phyloP scores from a whole-genome alignment of 805 yeast genomes.

The Ogataea wickerhamii region DNA sequence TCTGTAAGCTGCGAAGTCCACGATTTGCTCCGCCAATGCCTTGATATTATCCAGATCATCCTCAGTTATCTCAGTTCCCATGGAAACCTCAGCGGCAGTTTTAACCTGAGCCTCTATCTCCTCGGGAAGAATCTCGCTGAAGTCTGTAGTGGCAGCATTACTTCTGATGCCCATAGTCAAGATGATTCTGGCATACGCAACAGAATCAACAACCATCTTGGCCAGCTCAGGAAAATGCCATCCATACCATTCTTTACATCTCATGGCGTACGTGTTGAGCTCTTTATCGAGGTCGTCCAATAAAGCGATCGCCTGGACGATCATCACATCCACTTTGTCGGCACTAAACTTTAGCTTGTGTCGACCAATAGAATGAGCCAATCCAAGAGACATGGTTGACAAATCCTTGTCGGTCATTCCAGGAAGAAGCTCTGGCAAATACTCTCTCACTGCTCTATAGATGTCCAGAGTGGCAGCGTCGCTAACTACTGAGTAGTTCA shows the following conservation, averaged over 20 bases:
- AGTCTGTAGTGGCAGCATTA: constrained; percentile 84
- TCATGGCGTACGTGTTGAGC: constrained; percentile 96
- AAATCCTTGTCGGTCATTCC: constrained; percentile 84
- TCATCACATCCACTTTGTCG: constrained; percentile 98
- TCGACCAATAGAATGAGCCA: constrained; percentile 98
- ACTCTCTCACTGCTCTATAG: constrained; percentile 92
- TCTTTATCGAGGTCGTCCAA: constrained; percentile 97
- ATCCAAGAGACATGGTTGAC: constrained; percentile 94
- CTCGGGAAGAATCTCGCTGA: constrained; percentile 88
- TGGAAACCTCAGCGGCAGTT: constrained; percentile 96
- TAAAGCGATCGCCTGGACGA: constrained; percentile 96
- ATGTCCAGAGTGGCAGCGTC: constrained; percentile 95
- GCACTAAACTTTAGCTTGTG: constrained; percentile 96
- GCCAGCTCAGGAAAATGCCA: constrained; percentile 99
- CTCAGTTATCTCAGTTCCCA: constrained; percentile 99
- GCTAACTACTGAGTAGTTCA: constrained; percentile 82
- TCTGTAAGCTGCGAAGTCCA: constrained; percentile 93
- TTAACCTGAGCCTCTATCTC: constrained; percentile 89
- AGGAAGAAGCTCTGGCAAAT: constrained; percentile 89
- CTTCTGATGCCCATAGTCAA: constrained; percentile 92
- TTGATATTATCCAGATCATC: constrained; percentile 83
- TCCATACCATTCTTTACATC: constrained; percentile 99
- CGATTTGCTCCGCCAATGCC: constrained; percentile 92
- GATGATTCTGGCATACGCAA: constrained; percentile 92
- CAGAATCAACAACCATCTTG: constrained; percentile 92